phyloP scores from a whole-genome alignment of 2,329 filamentous ascomycete genomes.

The Furcasterigmium furcatum region DNA sequence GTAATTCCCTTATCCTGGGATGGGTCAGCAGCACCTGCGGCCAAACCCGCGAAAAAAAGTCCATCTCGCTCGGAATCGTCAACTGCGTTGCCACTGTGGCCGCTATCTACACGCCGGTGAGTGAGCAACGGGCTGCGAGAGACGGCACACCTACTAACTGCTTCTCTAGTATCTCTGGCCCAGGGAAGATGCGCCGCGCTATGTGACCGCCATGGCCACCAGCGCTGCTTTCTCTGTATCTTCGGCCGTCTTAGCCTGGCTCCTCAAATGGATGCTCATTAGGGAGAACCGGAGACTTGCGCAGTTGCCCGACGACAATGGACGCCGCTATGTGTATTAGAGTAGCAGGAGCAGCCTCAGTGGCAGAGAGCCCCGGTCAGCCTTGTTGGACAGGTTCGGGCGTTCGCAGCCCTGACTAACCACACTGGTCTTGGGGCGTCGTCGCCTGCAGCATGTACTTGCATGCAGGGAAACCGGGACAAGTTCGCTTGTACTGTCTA shows the following conservation, averaged over 20 bases:
- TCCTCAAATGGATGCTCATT: conserved; percentile 12
- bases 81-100: conserved; percentile 17
- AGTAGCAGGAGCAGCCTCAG: too few species aligned
- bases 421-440: too few species aligned
- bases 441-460: too few species aligned
- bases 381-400: too few species aligned
- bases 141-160: background rate
- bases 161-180: conserved; percentile 4
- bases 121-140: background rate
- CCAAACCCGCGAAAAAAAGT: conserved; percentile 40
- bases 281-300: conserved; percentile 16
- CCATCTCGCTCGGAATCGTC: conserved; percentile 29
- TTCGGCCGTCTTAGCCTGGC: conserved; percentile 11
- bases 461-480: too few species aligned
- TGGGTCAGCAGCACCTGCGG: conserved; percentile 36
- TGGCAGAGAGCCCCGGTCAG: too few species aligned
- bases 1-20: conserved; percentile 37
- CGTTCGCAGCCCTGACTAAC: too few species aligned
- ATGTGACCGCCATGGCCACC: conserved; percentile 20
- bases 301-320: conserved; percentile 11
- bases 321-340: conserved; percentile 15
- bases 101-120: conserved; percentile 11
- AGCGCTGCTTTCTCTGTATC: conserved; percentile 15
- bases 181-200: conserved; percentile 13
- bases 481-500: too few species aligned